Conservation (phyloP, 805 yeast genomes). For the Yarrowia phangngaensis region DNA sequence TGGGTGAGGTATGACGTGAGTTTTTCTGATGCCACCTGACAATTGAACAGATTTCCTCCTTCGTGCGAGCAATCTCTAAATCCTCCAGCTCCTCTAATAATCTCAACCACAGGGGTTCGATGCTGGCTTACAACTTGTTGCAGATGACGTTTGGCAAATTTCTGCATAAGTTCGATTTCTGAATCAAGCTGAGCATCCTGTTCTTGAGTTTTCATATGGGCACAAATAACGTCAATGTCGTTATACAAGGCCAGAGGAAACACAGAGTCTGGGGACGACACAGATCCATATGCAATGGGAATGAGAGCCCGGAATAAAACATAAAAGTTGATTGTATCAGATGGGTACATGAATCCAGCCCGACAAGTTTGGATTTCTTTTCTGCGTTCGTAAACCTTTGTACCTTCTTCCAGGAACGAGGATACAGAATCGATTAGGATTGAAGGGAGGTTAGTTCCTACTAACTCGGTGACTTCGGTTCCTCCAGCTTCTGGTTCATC, state of each 20-base stretch:
- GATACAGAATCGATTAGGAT: constrained; percentile 21
- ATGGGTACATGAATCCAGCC: constrained; percentile 23
- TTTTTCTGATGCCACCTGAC: constrained; percentile 30
- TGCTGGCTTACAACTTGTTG: constrained; percentile 20
- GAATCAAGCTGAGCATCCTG: constrained; percentile 30
- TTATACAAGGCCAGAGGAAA: constrained; percentile 19
- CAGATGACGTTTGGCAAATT: constrained; percentile 27
- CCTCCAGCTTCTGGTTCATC: constrained; percentile 29
- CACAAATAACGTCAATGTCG: constrained; percentile 15
- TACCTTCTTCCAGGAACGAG: constrained; percentile 25
- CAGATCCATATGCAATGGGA: constrained; percentile 28
- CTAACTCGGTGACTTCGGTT: no score
- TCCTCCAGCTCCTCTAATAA: constrained; percentile 29
- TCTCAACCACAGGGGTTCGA: constrained; percentile 13
- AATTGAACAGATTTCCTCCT: constrained; percentile 27
- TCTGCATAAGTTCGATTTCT: constrained; percentile 20
- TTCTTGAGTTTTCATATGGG: constrained; percentile 1
- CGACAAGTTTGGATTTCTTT: constrained; percentile 3
- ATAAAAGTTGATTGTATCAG: constrained; percentile 29
- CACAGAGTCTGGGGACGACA: constrained; percentile 1
- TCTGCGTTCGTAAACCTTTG: constrained; percentile 13
- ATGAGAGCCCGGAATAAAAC: constrained; percentile 33
- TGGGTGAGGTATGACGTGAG: constrained; percentile 26
- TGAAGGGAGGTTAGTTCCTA: constrained; percentile 19
- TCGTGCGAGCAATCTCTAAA: constrained; percentile 30